Conservation (phyloP, 179 eudicot genomes). For the Drosera spatulata region DNA sequence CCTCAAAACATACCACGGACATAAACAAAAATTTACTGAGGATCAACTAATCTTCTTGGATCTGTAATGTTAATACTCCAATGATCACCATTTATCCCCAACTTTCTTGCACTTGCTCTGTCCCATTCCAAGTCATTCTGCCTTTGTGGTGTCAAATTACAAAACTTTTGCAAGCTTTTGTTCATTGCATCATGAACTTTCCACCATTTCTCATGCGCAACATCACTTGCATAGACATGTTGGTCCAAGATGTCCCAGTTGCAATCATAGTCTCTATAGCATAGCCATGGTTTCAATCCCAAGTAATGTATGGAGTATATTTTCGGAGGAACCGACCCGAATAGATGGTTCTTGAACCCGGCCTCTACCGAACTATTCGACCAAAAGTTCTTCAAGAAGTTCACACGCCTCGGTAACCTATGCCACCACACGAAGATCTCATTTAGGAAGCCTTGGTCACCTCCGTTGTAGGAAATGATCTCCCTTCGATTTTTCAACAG, state of each 20-base stretch:
- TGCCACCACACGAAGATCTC: slow-evolving; percentile 98
- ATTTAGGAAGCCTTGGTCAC: slow-evolving; percentile 87
- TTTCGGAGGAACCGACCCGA: slow-evolving; percentile 65
- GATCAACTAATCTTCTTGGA: slow-evolving; percentile 27
- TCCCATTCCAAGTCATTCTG: slow-evolving; percentile 66
- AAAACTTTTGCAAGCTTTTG: slow-evolving; percentile 37
- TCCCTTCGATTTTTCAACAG: slow-evolving; percentile 50
- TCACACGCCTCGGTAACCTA: slow-evolving; percentile 70
- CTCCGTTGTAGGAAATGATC: slow-evolving; percentile 82
- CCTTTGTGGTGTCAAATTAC: slow-evolving; percentile 45
- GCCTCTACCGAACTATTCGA: slow-evolving; percentile 43
- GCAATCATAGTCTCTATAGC: slow-evolving; percentile 92
- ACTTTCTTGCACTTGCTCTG: slow-evolving; percentile 39
- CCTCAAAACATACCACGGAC: too few species aligned
- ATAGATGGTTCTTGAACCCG: slow-evolving; percentile 51
- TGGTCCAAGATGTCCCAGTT: slow-evolving; percentile 62
- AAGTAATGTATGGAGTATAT: slow-evolving; percentile 71
- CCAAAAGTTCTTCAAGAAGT: slow-evolving; percentile 88
- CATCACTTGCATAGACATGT: slow-evolving; percentile 74
- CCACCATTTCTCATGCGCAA: slow-evolving; percentile 84
- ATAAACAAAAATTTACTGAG: neutral
- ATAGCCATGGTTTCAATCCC: slow-evolving; percentile 86
- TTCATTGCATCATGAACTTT: slow-evolving; percentile 71
- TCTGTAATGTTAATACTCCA: slow-evolving; percentile 85
- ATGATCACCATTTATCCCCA: slow-evolving; percentile 36